These are phyloP conservation scores for Cutaneotrichosporon mucoides DNA, from an alignment of 1,284 basidiomycete genomes.

Conservation along the genomic window DNA sequence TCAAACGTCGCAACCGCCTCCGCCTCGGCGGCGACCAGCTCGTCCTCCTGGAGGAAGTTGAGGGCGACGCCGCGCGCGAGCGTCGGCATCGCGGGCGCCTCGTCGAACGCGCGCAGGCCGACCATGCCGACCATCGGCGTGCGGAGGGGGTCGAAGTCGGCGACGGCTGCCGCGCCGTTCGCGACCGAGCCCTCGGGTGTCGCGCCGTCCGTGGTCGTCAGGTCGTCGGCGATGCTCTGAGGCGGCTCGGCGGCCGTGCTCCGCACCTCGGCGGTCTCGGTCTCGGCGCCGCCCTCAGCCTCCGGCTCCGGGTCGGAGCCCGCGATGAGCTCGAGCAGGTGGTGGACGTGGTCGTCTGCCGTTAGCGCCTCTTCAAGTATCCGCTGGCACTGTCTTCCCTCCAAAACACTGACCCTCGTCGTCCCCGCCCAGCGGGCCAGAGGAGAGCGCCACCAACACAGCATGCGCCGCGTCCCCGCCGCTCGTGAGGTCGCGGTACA, in stretches of 20 bases:
- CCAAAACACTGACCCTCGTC: slow-evolving; percentile 34
- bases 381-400: no score
- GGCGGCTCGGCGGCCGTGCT: slow-evolving; percentile 9
- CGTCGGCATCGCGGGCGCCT: background rate
- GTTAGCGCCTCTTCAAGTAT: background rate
- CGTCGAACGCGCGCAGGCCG: slow-evolving; percentile 6
- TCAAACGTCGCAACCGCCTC: slow-evolving; percentile 25
- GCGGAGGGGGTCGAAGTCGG: slow-evolving; percentile 9
- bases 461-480: slow-evolving; percentile 29
- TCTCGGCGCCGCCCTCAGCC: slow-evolving; percentile 6
- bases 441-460: slow-evolving; percentile 26
- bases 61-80: slow-evolving; percentile 18
- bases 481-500: slow-evolving; percentile 35
- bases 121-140: slow-evolving; percentile 5
- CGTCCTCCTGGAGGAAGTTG: slow-evolving; percentile 46
- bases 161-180: background rate
- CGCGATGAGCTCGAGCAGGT: slow-evolving; percentile 31
- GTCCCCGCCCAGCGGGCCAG: slow-evolving; percentile 30
- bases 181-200: background rate
- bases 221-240: slow-evolving; percentile 4
- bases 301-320: slow-evolving; percentile 1
- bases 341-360: slow-evolving; percentile 38
- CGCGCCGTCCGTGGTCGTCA: background rate
- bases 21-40: slow-evolving; percentile 24
- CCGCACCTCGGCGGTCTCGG: background rate